phyloP scores from a whole-genome alignment of 2,329 filamentous ascomycete species.

The Pyrenochaeta sp. region DNA sequence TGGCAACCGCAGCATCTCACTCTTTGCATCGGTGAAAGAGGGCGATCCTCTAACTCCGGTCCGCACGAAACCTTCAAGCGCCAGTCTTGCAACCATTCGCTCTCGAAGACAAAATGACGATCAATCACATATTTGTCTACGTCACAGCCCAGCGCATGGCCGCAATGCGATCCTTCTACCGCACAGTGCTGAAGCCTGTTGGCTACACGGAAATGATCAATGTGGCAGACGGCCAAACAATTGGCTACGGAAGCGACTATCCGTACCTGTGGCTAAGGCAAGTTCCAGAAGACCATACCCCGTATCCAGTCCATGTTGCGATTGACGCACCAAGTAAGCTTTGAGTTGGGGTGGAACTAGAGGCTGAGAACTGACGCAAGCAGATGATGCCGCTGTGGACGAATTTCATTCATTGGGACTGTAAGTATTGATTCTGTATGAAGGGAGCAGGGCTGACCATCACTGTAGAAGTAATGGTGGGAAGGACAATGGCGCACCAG shows the following conservation, averaged over 20 bases:
- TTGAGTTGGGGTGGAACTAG: too few relatives aligned
- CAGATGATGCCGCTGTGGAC: too few relatives aligned
- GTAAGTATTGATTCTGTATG: too few relatives aligned
- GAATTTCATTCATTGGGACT: too few relatives aligned
- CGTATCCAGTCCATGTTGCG: slow-evolving; percentile 18
- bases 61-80: too few relatives aligned
- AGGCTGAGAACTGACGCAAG: too few relatives aligned
- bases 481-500: slow-evolving; percentile 20
- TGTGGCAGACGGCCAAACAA: slow-evolving; percentile 9
- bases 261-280: slow-evolving; percentile 23
- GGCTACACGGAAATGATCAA: slow-evolving; percentile 24
- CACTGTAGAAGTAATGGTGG: slow-evolving; percentile 12
- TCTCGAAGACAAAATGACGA: slow-evolving; percentile 13
- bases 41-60: too few relatives aligned
- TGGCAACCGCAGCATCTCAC: too few relatives aligned
- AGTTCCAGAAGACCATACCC: slow-evolving; percentile 16
- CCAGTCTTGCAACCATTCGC: too few relatives aligned
- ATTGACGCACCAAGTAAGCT: slow-evolving; percentile 20
- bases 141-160: slow-evolving; percentile 15
- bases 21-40: too few relatives aligned
- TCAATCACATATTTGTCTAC: slow-evolving; percentile 25
- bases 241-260: slow-evolving; percentile 24
- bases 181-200: slow-evolving; percentile 11
- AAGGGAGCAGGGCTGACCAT: neutral
- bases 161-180: slow-evolving; percentile 21